Evolutionary conservation across 2,329 filamentous ascomycete genomes (phyloP).

Genomic region (Exophiala sp.): DNA sequence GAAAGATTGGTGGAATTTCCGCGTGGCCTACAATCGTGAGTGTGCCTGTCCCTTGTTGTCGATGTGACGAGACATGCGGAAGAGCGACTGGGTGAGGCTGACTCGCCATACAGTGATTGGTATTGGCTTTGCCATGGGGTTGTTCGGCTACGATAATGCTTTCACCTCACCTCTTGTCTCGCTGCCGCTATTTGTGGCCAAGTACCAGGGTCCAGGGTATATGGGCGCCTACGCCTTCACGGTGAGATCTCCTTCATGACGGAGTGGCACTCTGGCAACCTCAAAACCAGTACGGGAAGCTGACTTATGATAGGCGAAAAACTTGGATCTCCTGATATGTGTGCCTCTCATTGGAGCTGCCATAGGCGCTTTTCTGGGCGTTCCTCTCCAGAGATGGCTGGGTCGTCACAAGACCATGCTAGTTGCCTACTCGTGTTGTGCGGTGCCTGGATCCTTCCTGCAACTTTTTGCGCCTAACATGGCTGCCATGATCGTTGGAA

Average conservation of each 20-base stretch:
- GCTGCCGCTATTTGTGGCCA: background rate
- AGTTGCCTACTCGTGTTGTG: slow-evolving; percentile 33
- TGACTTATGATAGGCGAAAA: background rate
- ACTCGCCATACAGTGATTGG: slow-evolving; percentile 3
- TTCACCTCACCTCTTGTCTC: background rate
- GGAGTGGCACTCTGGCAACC: no score
- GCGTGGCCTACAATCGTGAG: slow-evolving; percentile 5
- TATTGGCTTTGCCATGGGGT: slow-evolving; percentile 7
- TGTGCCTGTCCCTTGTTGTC: background rate
- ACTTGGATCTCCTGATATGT: slow-evolving; percentile 34
- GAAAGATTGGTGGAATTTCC: slow-evolving; percentile 8
- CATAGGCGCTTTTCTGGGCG: slow-evolving; percentile 27
- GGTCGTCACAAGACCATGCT: slow-evolving; percentile 38
- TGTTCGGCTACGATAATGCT: background rate
- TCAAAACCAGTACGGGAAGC: background rate
- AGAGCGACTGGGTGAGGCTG: background rate
- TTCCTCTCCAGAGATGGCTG: slow-evolving; percentile 34
- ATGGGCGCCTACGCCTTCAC: background rate
- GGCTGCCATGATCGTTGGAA: slow-evolving; percentile 49
- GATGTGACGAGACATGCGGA: background rate
- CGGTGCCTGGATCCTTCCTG: slow-evolving; percentile 39
- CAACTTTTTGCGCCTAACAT: slow-evolving; percentile 53
- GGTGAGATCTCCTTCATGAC: background rate
- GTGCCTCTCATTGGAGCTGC: slow-evolving; percentile 37
- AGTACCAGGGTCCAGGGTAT: background rate